Evolutionary conservation across 202 grass and related monocot genomes (phyloP), one percentile per base, ranked within the genome.

Genomic region (Digitaria exilis): DNA sequence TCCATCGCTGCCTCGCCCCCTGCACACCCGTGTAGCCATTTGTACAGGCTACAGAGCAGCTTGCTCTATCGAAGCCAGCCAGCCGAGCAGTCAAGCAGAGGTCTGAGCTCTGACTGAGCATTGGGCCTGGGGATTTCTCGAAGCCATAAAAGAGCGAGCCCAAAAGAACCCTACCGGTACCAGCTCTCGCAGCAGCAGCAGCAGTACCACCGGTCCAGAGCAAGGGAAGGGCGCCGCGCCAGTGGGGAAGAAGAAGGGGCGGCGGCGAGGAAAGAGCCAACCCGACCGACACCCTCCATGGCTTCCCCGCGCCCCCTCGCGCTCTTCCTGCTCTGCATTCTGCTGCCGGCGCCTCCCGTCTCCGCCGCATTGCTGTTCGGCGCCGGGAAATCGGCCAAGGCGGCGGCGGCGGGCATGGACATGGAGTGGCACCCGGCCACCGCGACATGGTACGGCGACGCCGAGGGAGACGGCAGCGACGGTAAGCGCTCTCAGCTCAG

Each of bases 361-460:
- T 58, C 84, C 4, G 25, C 82, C 30, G 1, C 84, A 52, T 79
- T 76, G 65, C 65, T 72, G 43, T 74, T 75, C 75, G 56, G 81
- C 46, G 71, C 44, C 73, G 84, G 31, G 9, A 62, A 84, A 11
- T 51, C 80, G 21, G 37, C 75, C 32, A 52, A 48, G 67, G 34
- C 75, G 35, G 73, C 4, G 2, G 79, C 46, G 51, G 78, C 35
- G 35, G 35, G 0, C 78, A 0, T 73, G 31, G 94, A 94, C 81
- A 63, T 68, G 69, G 92, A 98, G 84, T 98, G 96, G 96, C 89
- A 90, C 8, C 77, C 89, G 32, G 96, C 92, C n/a, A 95, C 88
- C 44, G 96, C 92, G 61, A 98, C 96, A 42, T 98, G 96, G 96
- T 98, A 95, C 69, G 96, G 96, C 62, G 86, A 88, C 16, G 79